Evolutionary conservation across 257 asterid species (phyloP), one percentile per base, ranked within the genome.

Genomic region (Solanum peruvianum): DNA sequence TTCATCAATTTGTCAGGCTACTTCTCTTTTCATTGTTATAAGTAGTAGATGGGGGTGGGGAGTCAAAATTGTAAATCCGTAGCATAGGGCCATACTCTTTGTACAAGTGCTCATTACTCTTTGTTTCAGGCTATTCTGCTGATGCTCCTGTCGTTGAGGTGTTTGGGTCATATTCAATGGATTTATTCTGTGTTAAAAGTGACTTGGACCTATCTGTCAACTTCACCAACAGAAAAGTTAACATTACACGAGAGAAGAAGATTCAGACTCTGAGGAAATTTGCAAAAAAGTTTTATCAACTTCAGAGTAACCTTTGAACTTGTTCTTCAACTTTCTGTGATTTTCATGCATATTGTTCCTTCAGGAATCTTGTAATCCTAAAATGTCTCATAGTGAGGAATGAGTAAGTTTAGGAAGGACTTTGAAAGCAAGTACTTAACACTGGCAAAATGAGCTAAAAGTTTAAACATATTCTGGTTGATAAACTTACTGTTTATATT

Each of bases 91-190:
- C 67, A 27, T 80, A 80, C 42, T 41, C 35, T 75, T 11, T 41
- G 20, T 3, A 41, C 81, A 73, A 21, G 31, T 56, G 75, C 85
- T 85, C 56, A 35, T 23, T 37, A 49, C 78, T 81, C n/a, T 58
- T 83, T 81, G 77, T 88, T 90, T 83, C 95, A 96, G 98, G 92
- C 64, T 69, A 89, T 77, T 91, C 97, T 44, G 89, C 86, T 66
- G 91, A 93, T 41, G 86, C 88, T 88, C 99, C 98, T 23, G 89
- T 88, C 23, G 93, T 96, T 88, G 97, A 91, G 93, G 99, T 92
- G 89, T 96, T 95, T 87, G 99, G 98, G 85, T 96, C 99, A 58
- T 95, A 94, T 85, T 93, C 93, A 14, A 96, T 96, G 99, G 98
- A 96, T 91, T 93, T 96, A 78, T 96, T 96, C 85, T 93, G 91